Evolutionary conservation across 192 early-diverging fungal species (phyloP).

Genomic region (Coemansia sp.): DNA sequence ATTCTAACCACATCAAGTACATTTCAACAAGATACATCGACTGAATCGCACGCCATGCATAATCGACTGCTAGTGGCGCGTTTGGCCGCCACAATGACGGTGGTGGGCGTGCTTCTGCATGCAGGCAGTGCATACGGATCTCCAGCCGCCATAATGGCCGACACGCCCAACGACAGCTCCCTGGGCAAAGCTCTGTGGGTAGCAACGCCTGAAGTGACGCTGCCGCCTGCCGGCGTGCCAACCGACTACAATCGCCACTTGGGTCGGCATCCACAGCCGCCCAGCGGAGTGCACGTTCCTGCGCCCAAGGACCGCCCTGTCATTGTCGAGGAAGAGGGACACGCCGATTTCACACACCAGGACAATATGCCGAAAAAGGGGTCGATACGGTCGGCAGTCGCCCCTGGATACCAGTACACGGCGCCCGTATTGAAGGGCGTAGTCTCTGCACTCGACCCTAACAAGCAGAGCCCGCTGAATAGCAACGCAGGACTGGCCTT

Average conservation of each 20-base stretch:
- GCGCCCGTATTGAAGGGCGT: conserved; percentile 30
- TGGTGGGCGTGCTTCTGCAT: background rate
- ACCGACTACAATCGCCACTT: conserved; percentile 10
- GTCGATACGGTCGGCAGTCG: background rate
- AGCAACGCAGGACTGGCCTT: conserved; percentile 15
- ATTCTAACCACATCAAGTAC: background rate
- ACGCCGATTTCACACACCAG: conserved; percentile 25
- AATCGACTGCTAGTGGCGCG: conserved; percentile 4
- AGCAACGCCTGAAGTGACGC: conserved; percentile 27
- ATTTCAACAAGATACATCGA: background rate
- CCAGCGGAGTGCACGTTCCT: conserved; percentile 42
- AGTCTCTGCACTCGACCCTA: conserved; percentile 34
- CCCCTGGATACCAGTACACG: conserved; percentile 30
- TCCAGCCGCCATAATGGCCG: conserved; percentile 11
- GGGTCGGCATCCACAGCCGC: conserved; percentile 39
- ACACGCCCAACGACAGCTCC: background rate
- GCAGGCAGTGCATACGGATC: background rate
- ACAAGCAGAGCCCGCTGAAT: conserved; percentile 44
- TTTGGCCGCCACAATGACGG: background rate
- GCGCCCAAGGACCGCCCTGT: conserved; percentile 32
- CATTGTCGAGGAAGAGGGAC: conserved; percentile 26
- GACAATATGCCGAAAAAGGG: background rate
- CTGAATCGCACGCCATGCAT: conserved; percentile 9
- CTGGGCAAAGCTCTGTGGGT: conserved; percentile 33
- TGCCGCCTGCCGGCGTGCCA: conserved; percentile 32